Evolutionary conservation across 345 rosid genomes (phyloP).

Genomic region (Bruguiera sexangula): DNA sequence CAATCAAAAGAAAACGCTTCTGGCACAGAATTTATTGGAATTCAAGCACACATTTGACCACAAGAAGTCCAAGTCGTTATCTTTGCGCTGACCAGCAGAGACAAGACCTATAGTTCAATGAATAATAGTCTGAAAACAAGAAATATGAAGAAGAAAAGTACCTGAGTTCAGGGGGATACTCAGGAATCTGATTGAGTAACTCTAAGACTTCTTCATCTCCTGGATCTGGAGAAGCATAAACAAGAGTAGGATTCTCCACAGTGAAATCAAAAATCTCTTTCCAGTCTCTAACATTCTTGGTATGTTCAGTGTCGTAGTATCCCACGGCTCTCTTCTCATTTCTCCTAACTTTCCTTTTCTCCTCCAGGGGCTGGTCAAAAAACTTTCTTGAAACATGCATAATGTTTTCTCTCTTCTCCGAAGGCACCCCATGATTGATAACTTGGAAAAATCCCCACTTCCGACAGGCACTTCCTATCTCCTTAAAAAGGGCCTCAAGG

Average conservation of each 20-base stretch:
- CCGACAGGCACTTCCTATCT: constrained; percentile 37
- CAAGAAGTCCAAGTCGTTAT: background rate
- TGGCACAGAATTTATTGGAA: too few species aligned
- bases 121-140: too few species aligned
- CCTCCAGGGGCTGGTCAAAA: constrained; percentile 31
- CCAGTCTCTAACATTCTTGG: constrained; percentile 58
- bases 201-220: constrained; percentile 18
- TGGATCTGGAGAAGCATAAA: constrained; percentile 25
- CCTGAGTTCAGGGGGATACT: constrained; percentile 29
- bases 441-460: constrained; percentile 44
- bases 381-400: constrained; percentile 25
- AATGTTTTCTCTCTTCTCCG: constrained; percentile 16
- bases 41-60: too few species aligned
- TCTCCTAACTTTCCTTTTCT: constrained; percentile 37
- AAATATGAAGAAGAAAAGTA: background rate
- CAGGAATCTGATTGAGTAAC: constrained; percentile 30
- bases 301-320: constrained; percentile 40
- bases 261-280: constrained; percentile 44
- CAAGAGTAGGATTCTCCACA: constrained; percentile 14
- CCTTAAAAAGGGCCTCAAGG: constrained; percentile 20
- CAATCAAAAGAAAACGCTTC: too few species aligned
- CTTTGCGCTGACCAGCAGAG: background rate
- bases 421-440: constrained; percentile 46
- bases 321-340: constrained; percentile 27
- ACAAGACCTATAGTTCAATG: too few species aligned